These are phyloP conservation scores for Naganishia vaughanmartiniae DNA, from an alignment of 768 basidiomycete genomes.

Conservation along the genomic window DNA sequence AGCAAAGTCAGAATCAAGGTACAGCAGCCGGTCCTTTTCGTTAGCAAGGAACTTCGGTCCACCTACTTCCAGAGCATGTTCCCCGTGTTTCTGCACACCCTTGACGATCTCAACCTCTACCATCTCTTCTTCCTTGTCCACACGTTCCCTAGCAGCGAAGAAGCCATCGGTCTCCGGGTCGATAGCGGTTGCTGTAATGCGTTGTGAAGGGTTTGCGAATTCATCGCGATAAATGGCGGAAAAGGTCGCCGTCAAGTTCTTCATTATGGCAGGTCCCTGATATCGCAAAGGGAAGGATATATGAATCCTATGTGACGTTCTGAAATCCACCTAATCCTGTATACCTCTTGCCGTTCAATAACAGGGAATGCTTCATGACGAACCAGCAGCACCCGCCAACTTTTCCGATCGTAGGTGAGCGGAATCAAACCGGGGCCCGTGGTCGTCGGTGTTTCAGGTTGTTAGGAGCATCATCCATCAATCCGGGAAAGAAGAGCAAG, in stretches of 20 bases:
- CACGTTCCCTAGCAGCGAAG: slow-evolving; percentile 61
- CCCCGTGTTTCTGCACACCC: slow-evolving; percentile 34
- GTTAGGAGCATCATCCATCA: background rate
- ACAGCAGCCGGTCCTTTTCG: background rate
- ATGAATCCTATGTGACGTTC: background rate
- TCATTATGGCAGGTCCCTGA: background rate
- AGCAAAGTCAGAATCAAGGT: background rate
- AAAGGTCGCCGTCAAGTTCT: slow-evolving; percentile 10
- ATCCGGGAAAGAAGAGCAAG: background rate
- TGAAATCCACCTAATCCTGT: background rate
- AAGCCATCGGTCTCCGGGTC: slow-evolving; percentile 50
- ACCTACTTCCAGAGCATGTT: slow-evolving; percentile 31
- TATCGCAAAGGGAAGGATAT: background rate
- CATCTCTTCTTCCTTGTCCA: slow-evolving; percentile 56
- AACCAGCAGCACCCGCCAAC: background rate
- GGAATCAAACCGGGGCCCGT: background rate
- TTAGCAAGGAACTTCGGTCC: slow-evolving; percentile 30
- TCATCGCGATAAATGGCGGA: slow-evolving; percentile 3
- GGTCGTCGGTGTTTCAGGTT: background rate
- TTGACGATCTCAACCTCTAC: slow-evolving; percentile 65
- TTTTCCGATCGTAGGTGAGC: slow-evolving; percentile 2
- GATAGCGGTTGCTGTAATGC: slow-evolving; percentile 32
- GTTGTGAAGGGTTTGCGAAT: background rate
- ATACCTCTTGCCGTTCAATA: background rate
- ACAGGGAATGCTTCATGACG: background rate